These are phyloP conservation scores for Spergularia azorica DNA, from an alignment of 179 eudicot species.

Conservation along the genomic window DNA sequence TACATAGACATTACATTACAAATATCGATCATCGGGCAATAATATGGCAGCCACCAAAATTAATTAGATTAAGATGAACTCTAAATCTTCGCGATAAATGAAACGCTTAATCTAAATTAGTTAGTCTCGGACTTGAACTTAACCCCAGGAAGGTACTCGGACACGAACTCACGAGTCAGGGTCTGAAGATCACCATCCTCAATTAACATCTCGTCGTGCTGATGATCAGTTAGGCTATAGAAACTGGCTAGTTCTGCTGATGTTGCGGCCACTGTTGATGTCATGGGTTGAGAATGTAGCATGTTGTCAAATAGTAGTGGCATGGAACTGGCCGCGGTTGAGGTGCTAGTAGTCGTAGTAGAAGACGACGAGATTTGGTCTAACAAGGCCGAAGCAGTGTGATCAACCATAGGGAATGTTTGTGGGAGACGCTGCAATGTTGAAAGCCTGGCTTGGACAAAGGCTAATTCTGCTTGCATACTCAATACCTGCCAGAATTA, in stretches of 20 bases:
- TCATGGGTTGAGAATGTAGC: constrained; percentile 16
- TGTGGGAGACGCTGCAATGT: constrained; percentile 39
- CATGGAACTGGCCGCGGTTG: constrained; percentile 12
- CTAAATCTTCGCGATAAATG: constrained; percentile 10
- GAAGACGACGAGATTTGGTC: constrained; percentile 29
- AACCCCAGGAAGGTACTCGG: constrained; percentile 51
- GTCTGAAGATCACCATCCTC: constrained; percentile 50
- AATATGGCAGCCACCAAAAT: constrained; percentile 17
- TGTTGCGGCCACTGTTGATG: constrained; percentile 12
- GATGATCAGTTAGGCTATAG: constrained; percentile 25
- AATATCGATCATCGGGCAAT: constrained; percentile 4
- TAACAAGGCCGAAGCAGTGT: constrained; percentile 8
- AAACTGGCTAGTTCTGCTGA: constrained; percentile 33
- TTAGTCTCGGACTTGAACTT: constrained; percentile 40
- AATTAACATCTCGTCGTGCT: constrained; percentile 27
- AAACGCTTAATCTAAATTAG: background rate
- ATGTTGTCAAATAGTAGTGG: constrained; percentile 19
- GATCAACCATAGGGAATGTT: constrained; percentile 6
- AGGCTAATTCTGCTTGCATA: constrained; percentile 65
- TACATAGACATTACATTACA: constrained; percentile 13
- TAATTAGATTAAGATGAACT: background rate
- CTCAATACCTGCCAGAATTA: constrained; percentile 44
- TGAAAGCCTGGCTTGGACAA: constrained; percentile 53
- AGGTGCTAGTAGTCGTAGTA: constrained; percentile 12
- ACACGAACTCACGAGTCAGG: constrained; percentile 54